Base-by-base conservation (phyloP, 371 early-diverging fungal species). In the Mortierella polycephala region DNA sequence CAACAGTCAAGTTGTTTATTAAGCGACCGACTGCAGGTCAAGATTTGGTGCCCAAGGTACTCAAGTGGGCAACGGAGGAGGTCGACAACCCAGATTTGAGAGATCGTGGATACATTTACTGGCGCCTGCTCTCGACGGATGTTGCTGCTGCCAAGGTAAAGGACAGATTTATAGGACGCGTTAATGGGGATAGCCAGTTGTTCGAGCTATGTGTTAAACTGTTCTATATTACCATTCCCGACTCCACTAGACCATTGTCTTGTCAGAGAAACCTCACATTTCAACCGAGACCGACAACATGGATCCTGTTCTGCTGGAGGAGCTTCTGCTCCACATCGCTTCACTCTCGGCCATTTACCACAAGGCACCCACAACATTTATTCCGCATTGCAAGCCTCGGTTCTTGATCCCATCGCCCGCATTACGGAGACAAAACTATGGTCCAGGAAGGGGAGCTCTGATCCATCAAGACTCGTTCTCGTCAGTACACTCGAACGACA, bases 51-150 rank as follows among this genome's bases (percentile, higher is more conserved):
- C 93, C 94, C 20, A 89, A 91, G 57, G 88, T 95, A 12, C 87
- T 98, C 42, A 94, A 97, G 76, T 91, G 87, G 46, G 92, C 96
- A 1, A 96, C 98, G 1, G 93, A 94, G 60, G 94, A 93, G 52
- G 91, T 93, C 70, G 96, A 97, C 75, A 96, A 96, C 83, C 96
- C 98, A 1, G 98, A 98, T 83, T 86, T 98, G 59, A 87, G 99
- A 44, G 99, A 99, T 74, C 90, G 98, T 57, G 98, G 95, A 2
- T 97, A 94, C 67, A 93, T 99, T 41, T 98, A 98, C 82, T 98
- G 98, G 98, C 90, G 99, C 49, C 81, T 98, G 67, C 83, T 99
- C 7, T 96, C 96, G 5, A 94, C 97, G 6, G 94, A 97, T 82
- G 97, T 98, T 39, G 90, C 91, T 64, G 92, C 93, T 23, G 93